These are phyloP conservation scores for Cercospora sp. DNA, from an alignment of 2,329 filamentous ascomycete species.

Conservation along the genomic window DNA sequence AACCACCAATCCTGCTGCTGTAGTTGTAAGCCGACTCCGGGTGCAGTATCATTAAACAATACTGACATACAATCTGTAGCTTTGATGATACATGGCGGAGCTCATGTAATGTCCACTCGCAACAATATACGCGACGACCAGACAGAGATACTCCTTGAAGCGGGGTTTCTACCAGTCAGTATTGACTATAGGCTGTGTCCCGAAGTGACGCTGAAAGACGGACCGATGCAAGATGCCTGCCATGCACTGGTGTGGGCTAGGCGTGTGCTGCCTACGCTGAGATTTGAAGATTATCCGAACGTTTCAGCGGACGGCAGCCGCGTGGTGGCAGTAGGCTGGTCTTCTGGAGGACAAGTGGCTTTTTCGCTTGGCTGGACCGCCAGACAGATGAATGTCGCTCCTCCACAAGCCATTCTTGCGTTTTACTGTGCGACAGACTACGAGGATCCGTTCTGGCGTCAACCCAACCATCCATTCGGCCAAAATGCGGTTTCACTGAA, in stretches of 20 bases:
- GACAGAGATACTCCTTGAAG: slow-evolving; percentile 2
- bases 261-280: neutral
- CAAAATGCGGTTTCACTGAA: neutral
- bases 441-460: neutral
- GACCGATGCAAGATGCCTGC: slow-evolving; percentile 15
- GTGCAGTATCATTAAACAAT: neutral
- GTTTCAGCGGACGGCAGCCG: neutral
- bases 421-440: slow-evolving; percentile 16
- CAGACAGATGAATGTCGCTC: neutral
- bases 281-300: neutral
- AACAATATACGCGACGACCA: slow-evolving; percentile 14
- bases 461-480: slow-evolving; percentile 3
- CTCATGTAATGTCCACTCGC: slow-evolving; percentile 12
- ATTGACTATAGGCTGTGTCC: slow-evolving; percentile 18
- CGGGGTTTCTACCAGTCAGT: slow-evolving; percentile 16
- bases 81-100: slow-evolving; percentile 18
- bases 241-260: slow-evolving; percentile 12
- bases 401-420: slow-evolving; percentile 10
- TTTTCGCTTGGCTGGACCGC: slow-evolving; percentile 10
- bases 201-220: slow-evolving; percentile 9
- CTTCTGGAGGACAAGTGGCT: slow-evolving; percentile 14
- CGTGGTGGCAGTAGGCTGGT: slow-evolving; percentile 13
- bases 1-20: too few relatives aligned
- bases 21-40: too few relatives aligned
- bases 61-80: slow-evolving; percentile 4